Base-by-base conservation (phyloP, 1,139 yeast genomes). In the Saccharomyces pastorianus region DNA sequence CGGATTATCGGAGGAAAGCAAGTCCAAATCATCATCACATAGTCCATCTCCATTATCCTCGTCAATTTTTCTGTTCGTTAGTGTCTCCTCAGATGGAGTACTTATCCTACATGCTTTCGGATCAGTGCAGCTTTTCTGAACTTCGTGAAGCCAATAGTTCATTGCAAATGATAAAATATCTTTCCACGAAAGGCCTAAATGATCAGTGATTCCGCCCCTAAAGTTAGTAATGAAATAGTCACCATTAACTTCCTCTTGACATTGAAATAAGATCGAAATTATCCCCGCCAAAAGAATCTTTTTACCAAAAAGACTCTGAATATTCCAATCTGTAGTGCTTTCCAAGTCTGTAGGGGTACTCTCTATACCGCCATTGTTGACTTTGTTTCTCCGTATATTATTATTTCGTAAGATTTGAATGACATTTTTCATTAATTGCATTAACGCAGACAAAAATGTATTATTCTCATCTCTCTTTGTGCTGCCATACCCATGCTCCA, bases 251-350 rank as follows among this genome's bases (percentile, higher is more conserved):
- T 59, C 56, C 51, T 86, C 93, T 65, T 86, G 91, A 80, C 87
- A 80, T 70, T 86, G 88, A 61, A 80, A 76, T 79, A 85, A 76
- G 25, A 87, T 76, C 1, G 91, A 82, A 50, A 85, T 72, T 52
- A 88, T 69, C 0, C 96, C 96, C 2, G 89, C 84, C 28, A 87
- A 71, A 41, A 88, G 67, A 3, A 86, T 80, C 59, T 83, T 82
- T 54, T 83, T 78, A 2, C 90, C 88, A 68, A 87, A 66, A 26
- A 66, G 55, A 53, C 71, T 64, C 20, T 58, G 52, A 23, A 59
- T 58, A 14, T 55, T 52, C 52, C 59, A 57, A 14, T 49, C 28
- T 23, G 28, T 28, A 14, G 27, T 52, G 49, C 47, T 51, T 25
- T n/a, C 47, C 13, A 38, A 20, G 44, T 23, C 26, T 38, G 17